Percentiles rank a stretch among this genome's conserved stretches.
Evolutionary conservation across 2,329 filamentous ascomycete species (phyloP).

Genomic region (Aureobasidium sp.): DNA sequence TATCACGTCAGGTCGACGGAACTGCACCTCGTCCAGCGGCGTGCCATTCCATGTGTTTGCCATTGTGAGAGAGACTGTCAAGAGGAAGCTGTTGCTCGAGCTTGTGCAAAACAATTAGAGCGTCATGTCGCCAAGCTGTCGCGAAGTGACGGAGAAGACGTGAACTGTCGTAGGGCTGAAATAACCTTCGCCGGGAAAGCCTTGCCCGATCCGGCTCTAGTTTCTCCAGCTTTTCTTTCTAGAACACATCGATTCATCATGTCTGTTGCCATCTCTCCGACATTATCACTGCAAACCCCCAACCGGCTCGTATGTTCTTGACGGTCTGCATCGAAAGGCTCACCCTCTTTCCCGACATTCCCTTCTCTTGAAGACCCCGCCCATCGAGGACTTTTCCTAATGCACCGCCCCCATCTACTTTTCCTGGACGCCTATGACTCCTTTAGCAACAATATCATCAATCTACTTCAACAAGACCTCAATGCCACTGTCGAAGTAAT

Average conservation of each 20-base stretch:
- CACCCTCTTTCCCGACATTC: conserved; percentile 14
- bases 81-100: neutral
- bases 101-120: neutral
- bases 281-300: neutral
- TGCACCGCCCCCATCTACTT: conserved; percentile 45
- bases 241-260: conserved; percentile 6
- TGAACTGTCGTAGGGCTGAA: conserved; percentile 2
- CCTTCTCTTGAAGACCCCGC: neutral
- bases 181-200: neutral
- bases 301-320: conserved; percentile 11
- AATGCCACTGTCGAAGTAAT: conserved; percentile 57
- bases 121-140: conserved; percentile 6
- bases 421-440: conserved; percentile 96
- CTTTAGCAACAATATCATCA: conserved; percentile 90
- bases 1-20: conserved; percentile 13
- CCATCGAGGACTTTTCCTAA: conserved; percentile 9
- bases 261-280: neutral
- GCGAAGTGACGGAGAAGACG: neutral
- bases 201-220: conserved; percentile 7
- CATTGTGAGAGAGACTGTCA: neutral
- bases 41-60: conserved; percentile 4
- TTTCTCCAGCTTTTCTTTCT: conserved; percentile 14
- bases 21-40: conserved; percentile 18
- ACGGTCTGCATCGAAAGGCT: conserved; percentile 7
- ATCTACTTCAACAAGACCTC: conserved; percentile 64